These are phyloP conservation scores for Staphylotrichum tortipilum DNA, from an alignment of 495 filamentous ascomycete genomes.

Conservation along the genomic window DNA sequence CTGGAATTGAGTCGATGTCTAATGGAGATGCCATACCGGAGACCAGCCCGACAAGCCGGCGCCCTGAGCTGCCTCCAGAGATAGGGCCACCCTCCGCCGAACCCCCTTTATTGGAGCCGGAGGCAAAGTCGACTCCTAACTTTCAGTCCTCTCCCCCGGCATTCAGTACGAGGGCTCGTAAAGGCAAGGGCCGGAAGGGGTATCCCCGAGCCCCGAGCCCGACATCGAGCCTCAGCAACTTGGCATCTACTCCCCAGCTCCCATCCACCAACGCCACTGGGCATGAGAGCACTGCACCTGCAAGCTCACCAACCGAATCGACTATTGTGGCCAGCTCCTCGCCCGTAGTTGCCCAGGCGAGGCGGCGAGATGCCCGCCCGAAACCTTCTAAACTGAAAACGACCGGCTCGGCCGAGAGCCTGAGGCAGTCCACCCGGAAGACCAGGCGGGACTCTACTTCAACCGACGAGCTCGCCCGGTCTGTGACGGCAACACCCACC, in stretches of 20 bases:
- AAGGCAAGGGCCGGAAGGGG: constrained; percentile 3
- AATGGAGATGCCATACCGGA: constrained; percentile 31
- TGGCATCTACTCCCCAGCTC: constrained; percentile 29
- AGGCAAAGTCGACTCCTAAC: constrained; percentile 2
- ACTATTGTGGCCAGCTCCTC: constrained; percentile 20
- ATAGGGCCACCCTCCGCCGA: neutral
- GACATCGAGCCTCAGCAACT: constrained; percentile 26
- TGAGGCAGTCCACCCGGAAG: constrained; percentile 18
- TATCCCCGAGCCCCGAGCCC: constrained; percentile 7
- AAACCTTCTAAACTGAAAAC: constrained; percentile 20
- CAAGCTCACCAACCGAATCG: neutral
- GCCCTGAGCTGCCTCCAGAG: neutral
- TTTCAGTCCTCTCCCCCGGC: constrained; percentile 25
- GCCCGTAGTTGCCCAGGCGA: constrained; percentile 20
- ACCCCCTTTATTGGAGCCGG: neutral
- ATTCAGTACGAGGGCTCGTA: constrained; percentile 16
- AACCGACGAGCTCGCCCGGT: constrained; percentile 32
- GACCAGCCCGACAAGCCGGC: constrained; percentile 27
- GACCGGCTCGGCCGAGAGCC: constrained; percentile 13
- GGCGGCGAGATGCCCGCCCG: constrained; percentile 16
- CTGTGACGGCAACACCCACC: constrained; percentile 17
- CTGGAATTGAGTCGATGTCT: constrained; percentile 1
- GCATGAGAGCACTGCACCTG: constrained; percentile 12
- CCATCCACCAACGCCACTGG: constrained; percentile 22
- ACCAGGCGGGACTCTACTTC: constrained; percentile 26